Percentiles rank a stretch among this genome's conserved stretches.
These are phyloP conservation scores for Aspergillus sp. DNA, from an alignment of 2,329 filamentous ascomycete genomes.

Conservation along the genomic window DNA sequence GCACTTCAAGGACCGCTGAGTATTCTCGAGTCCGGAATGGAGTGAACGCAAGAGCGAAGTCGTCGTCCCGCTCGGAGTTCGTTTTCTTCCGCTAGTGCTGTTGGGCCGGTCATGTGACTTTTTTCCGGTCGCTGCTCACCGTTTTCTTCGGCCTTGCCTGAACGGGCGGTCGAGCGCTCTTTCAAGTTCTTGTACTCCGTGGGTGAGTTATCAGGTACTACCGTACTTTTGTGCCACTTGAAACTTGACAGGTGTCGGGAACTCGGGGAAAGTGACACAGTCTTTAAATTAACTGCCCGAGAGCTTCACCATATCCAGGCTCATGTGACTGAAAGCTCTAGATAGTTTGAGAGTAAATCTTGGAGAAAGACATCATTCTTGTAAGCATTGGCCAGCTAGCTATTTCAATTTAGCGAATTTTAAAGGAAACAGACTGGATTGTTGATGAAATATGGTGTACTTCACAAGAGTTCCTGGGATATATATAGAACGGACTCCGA, in stretches of 20 bases:
- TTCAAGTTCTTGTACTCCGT: slow-evolving; percentile 1
- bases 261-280: slow-evolving; percentile 74
- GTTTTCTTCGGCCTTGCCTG: slow-evolving; percentile 2
- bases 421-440: not conserved
- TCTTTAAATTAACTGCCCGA: slow-evolving; percentile 71
- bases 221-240: slow-evolving; percentile 59
- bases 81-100: slow-evolving; percentile 3
- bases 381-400: no score
- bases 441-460: no score
- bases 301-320: slow-evolving; percentile 71
- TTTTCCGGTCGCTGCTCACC: not conserved
- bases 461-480: no score
- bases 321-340: slow-evolving; percentile 57
- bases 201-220: slow-evolving; percentile 46
- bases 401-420: not conserved
- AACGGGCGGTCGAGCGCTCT: not conserved
- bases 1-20: slow-evolving; percentile 48
- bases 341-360: not conserved
- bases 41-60: slow-evolving; percentile 44
- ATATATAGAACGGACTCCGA: no score
- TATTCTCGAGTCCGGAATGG: slow-evolving; percentile 50
- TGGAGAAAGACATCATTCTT: no score
- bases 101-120: slow-evolving; percentile 10
- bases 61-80: slow-evolving; percentile 30
- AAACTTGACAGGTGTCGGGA: slow-evolving; percentile 83